phyloP scores from a whole-genome alignment of 768 basidiomycete genomes.

The Lentinula detonsa region DNA sequence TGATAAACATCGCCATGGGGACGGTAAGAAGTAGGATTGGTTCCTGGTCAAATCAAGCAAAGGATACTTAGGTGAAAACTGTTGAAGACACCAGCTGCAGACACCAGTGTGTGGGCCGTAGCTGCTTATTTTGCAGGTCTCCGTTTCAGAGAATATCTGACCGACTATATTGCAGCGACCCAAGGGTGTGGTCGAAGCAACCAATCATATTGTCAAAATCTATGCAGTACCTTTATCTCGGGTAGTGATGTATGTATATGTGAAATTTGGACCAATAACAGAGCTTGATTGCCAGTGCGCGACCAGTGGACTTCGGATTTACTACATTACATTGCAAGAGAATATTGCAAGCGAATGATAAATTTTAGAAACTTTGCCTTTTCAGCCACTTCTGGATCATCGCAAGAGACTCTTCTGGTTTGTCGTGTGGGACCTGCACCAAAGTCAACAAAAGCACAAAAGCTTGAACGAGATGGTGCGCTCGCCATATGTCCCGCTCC shows the following conservation, averaged over 20 bases:
- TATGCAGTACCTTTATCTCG: constrained; percentile 4
- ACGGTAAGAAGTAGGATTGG: not conserved
- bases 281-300: no score
- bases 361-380: not conserved
- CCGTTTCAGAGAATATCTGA: no score
- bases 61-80: no score
- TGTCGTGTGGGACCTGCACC: constrained; percentile 42
- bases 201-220: not conserved
- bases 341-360: not conserved
- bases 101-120: no score
- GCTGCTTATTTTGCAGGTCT: no score
- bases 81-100: no score
- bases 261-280: not conserved
- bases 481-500: constrained; percentile 52
- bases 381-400: constrained; percentile 46
- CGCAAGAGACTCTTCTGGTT: constrained; percentile 40
- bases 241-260: not conserved
- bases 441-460: not conserved
- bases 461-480: constrained; percentile 2
- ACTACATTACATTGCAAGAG: not conserved
- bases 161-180: not conserved
- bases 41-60: no score
- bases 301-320: not conserved
- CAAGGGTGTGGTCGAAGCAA: not conserved
- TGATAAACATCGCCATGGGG: not conserved